Conservation (phyloP, 2,329 filamentous ascomycete genomes). For the Claviceps humidiphila region DNA sequence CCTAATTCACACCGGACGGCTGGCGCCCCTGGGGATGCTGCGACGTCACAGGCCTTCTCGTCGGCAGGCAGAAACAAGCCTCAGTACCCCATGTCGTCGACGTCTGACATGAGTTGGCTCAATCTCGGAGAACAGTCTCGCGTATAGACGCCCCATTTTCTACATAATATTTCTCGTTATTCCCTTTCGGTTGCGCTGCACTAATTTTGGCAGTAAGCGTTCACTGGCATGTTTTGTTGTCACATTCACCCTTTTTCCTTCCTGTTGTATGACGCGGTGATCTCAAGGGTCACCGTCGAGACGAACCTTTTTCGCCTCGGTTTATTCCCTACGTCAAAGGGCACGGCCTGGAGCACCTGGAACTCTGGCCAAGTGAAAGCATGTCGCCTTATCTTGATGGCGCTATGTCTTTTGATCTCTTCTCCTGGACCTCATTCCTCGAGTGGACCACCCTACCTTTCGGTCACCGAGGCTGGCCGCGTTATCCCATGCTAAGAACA, state of each 20-base stretch:
- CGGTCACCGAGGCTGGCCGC: not conserved
- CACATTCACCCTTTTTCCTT: not conserved
- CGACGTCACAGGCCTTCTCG: conserved; percentile 16
- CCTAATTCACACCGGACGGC: conserved; percentile 27
- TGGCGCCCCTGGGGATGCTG: conserved; percentile 22
- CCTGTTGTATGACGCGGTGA: not conserved
- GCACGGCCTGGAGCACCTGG: not conserved
- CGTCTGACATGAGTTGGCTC: conserved; percentile 67
- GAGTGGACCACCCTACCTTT: not conserved
- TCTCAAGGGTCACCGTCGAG: not conserved
- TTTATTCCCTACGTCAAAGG: not conserved
- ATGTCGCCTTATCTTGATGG: not conserved
- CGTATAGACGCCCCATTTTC: not conserved
- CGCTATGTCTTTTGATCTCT: not conserved
- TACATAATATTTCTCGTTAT: not conserved
- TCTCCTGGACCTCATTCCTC: not conserved
- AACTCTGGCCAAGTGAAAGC: not conserved
- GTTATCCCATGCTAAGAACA: conserved; percentile 9
- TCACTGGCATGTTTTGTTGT: not conserved
- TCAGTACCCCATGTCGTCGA: conserved; percentile 35
- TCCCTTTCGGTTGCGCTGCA: not conserved
- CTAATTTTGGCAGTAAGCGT: not conserved
- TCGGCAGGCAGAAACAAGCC: conserved; percentile 33
- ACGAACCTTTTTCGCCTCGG: not conserved
- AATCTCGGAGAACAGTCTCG: conserved; percentile 45